phyloP scores from a whole-genome alignment of 73 alveolate genomes.

The Paramecium caudatum region DNA sequence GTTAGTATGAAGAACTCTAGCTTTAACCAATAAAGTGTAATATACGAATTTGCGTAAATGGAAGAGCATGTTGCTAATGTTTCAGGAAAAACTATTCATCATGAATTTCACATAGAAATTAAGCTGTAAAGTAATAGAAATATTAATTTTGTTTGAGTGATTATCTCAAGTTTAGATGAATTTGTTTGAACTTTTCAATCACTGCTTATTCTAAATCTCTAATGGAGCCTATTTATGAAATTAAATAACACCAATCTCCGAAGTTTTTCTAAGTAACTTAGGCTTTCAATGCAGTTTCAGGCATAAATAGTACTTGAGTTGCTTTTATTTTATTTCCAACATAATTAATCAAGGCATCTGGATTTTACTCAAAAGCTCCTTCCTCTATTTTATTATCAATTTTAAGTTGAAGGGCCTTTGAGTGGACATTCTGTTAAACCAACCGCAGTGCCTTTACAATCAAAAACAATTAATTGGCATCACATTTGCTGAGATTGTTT shows the following conservation, averaged over 20 bases:
- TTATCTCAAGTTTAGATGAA: not conserved
- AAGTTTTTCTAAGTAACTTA: not conserved
- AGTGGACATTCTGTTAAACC: not conserved
- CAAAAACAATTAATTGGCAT: slow-evolving; percentile 33
- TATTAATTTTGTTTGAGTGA: not conserved
- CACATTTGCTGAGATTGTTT: not conserved
- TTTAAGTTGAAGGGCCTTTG: too few relatives aligned
- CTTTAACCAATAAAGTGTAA: too few relatives aligned
- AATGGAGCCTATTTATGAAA: not conserved
- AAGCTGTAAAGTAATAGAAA: slow-evolving; percentile 10
- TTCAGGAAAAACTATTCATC: not conserved
- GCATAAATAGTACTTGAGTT: not conserved
- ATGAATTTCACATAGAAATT: not conserved
- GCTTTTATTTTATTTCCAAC: not conserved
- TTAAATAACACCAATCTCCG: slow-evolving; percentile 57
- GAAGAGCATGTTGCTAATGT: too few relatives aligned
- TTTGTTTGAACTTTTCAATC: not conserved
- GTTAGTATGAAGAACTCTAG: too few relatives aligned
- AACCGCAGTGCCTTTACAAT: not conserved
- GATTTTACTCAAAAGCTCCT: slow-evolving; percentile 7
- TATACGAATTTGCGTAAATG: too few relatives aligned
- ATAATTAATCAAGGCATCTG: not conserved
- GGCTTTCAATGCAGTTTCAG: not conserved
- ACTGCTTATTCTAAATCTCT: not conserved
- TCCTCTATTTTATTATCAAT: not conserved